Evolutionary conservation across 768 basidiomycete genomes (phyloP).

Genomic region (Aureoboletus auriporus): DNA sequence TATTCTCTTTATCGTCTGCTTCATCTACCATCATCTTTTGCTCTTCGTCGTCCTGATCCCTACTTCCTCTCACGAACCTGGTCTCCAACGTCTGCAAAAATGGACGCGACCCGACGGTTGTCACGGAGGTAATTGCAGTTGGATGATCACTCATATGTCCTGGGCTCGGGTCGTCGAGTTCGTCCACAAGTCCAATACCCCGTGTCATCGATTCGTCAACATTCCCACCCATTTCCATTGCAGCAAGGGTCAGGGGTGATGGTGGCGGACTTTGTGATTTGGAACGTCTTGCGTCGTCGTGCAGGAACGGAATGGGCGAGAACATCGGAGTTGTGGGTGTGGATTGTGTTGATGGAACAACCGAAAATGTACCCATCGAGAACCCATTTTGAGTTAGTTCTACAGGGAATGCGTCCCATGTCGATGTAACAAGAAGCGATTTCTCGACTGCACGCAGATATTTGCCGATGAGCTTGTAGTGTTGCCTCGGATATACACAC

Average conservation of each 20-base stretch:
- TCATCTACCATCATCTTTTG: conserved; percentile 39
- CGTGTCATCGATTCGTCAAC: conserved; percentile 39
- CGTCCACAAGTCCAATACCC: conserved; percentile 76
- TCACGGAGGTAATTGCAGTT: conserved; percentile 63
- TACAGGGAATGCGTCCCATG: conserved; percentile 66
- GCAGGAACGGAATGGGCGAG: conserved; percentile 84
- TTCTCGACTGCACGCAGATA: conserved; percentile 86
- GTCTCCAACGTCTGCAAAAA: conserved; percentile 54
- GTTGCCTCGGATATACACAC: conserved; percentile 57
- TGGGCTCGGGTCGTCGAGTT: conserved; percentile 79
- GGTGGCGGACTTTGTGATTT: conserved; percentile 78
- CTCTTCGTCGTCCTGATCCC: conserved; percentile 24
- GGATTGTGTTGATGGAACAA: conserved; percentile 47
- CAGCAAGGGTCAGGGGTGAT: conserved; percentile 58
- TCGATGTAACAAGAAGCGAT: conserved; percentile 78
- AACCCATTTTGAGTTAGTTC: conserved; percentile 30
- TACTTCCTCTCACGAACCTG: conserved; percentile 56
- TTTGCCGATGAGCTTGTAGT: conserved; percentile 80
- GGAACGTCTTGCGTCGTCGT: conserved; percentile 76
- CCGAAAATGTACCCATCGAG: conserved; percentile 31
- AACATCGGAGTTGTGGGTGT: conserved; percentile 77
- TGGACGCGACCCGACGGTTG: conserved; percentile 44
- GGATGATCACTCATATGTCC: conserved; percentile 84
- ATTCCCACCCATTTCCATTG: conserved; percentile 28
- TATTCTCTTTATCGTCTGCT: conserved; percentile 53